Conservation (phyloP, 2,329 filamentous ascomycete species). For the Waltergamsia citrina region DNA sequence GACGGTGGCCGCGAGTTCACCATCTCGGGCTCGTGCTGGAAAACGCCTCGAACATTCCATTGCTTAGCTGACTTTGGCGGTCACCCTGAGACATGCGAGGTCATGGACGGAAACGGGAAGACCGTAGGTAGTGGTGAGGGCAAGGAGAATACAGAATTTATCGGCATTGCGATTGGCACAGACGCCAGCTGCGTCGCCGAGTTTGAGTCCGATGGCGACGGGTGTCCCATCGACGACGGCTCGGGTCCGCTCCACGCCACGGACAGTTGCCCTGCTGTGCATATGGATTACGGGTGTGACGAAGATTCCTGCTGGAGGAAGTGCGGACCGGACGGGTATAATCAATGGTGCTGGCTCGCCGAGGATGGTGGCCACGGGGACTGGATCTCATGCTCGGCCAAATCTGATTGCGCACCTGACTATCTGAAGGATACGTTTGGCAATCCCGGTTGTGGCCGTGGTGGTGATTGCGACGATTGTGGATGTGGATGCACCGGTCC, state of each 20-base stretch:
- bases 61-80: neutral
- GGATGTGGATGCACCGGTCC: too few relatives aligned
- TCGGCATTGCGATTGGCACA: neutral
- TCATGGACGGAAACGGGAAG: neutral
- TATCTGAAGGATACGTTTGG: too few relatives aligned
- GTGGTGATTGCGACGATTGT: too few relatives aligned
- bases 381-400: too few relatives aligned
- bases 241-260: neutral
- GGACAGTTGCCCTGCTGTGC: neutral
- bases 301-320: neutral
- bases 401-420: too few relatives aligned
- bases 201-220: constrained; percentile 1
- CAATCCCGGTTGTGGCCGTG: too few relatives aligned
- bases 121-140: neutral
- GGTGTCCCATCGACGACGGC: neutral
- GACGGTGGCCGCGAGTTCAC: neutral
- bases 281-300: neutral
- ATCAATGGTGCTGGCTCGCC: neutral
- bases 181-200: constrained; percentile 1
- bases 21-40: neutral
- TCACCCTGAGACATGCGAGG: neutral
- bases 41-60: neutral
- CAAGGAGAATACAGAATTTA: neutral
- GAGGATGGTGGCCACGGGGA: neutral
- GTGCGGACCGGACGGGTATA: neutral